These are phyloP conservation scores for Rosa rugosa DNA, from an alignment of 306 rosid species.

Conservation along the genomic window DNA sequence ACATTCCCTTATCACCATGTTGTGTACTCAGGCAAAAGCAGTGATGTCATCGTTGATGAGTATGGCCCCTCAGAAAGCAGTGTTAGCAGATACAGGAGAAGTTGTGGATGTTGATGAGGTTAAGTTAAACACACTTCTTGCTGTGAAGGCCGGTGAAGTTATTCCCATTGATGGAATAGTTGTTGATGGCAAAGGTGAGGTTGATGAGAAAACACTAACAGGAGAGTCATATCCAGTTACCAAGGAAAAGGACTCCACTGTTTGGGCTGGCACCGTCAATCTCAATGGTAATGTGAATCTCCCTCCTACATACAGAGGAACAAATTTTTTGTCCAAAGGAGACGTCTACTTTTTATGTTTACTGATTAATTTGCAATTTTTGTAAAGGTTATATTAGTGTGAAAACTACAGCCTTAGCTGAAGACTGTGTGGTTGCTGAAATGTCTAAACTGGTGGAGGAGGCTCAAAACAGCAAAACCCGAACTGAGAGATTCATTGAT, in stretches of 20 bases:
- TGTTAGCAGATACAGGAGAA: slow-evolving; percentile 81
- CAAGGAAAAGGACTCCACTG: slow-evolving; percentile 68
- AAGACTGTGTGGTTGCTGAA: slow-evolving; percentile 92
- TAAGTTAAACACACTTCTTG: slow-evolving; percentile 59
- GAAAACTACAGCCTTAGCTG: slow-evolving; percentile 81
- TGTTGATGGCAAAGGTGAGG: slow-evolving; percentile 73
- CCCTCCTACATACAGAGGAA: not conserved
- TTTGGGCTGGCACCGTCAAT: slow-evolving; percentile 95
- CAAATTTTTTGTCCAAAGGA: not conserved
- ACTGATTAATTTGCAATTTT: slow-evolving; percentile 19
- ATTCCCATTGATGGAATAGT: slow-evolving; percentile 92
- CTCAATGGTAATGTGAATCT: slow-evolving; percentile 58
- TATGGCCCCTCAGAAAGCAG: slow-evolving; percentile 83
- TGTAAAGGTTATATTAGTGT: slow-evolving; percentile 73
- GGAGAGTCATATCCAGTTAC: slow-evolving; percentile 93
- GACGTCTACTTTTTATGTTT: not conserved
- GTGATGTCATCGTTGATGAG: slow-evolving; percentile 82
- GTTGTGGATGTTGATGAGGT: slow-evolving; percentile 77
- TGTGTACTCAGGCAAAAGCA: slow-evolving; percentile 68
- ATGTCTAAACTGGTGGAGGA: slow-evolving; percentile 96
- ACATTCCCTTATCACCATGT: not conserved
- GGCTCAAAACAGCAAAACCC: slow-evolving; percentile 86
- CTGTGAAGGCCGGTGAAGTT: slow-evolving; percentile 87
- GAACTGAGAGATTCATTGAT: slow-evolving; percentile 75
- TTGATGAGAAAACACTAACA: slow-evolving; percentile 82